Conservation (phyloP, 495 filamentous ascomycete species). For the Darksidea phi region DNA sequence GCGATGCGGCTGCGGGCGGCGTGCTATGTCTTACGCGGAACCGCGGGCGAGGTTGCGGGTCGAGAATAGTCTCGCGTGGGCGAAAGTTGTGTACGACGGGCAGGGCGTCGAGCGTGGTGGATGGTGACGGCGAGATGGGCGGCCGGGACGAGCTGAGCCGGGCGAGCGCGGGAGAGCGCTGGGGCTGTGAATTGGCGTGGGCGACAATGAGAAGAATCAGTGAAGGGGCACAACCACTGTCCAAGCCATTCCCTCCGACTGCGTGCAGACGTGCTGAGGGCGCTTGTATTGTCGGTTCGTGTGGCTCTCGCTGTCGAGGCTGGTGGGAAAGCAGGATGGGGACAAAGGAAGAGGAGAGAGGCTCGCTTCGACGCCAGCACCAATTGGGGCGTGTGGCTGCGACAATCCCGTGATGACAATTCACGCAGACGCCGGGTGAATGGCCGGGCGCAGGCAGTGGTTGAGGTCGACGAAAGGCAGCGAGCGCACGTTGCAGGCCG, state of each 20-base stretch:
- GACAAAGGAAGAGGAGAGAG: background rate
- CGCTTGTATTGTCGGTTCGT: background rate
- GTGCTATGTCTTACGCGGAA: conserved; percentile 17
- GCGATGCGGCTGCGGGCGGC: conserved; percentile 13
- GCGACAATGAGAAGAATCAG: conserved; percentile 2
- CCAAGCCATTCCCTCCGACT: conserved; percentile 1
- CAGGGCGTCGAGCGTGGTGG: background rate
- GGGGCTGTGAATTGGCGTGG: background rate
- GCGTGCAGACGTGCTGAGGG: background rate
- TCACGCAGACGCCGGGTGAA: conserved; percentile 3
- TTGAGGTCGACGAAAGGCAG: background rate
- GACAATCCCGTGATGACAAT: conserved; percentile 20
- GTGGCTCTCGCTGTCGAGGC: background rate
- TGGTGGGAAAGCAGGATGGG: background rate
- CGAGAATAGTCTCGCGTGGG: background rate
- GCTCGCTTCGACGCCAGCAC: background rate
- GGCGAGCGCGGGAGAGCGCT: background rate
- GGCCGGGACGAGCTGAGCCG: conserved; percentile 15
- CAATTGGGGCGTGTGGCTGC: conserved; percentile 1
- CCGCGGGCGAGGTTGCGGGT: conserved; percentile 3
- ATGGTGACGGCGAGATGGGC: conserved; percentile 10
- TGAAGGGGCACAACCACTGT: conserved; percentile 4
- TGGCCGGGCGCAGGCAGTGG: background rate
- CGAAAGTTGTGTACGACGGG: background rate
- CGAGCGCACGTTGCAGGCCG: background rate